Base-by-base conservation (phyloP, 495 filamentous ascomycete species). In the Hypoxylon subgilvum region DNA sequence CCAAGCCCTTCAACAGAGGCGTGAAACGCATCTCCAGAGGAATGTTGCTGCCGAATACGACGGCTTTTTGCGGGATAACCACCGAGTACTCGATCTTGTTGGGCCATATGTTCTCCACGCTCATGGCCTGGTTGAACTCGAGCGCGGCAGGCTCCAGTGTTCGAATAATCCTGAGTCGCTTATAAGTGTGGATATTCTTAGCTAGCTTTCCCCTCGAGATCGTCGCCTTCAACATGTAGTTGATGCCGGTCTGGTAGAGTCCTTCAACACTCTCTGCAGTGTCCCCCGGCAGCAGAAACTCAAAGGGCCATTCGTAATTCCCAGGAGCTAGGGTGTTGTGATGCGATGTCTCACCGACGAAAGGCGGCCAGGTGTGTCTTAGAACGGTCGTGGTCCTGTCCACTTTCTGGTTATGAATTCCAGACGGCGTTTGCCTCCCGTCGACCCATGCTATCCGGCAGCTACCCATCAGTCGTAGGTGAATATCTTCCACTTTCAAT, bases 31-130 rank as follows among this genome's bases (percentile, higher is more conserved):
- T 90, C 50, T 93, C 85, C 21, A 96, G 75, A 9, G 85, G 84
- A 35, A 97, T 84, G 13, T 79, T 79, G 12, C 90, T 95, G 30
- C 94, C 94, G 61, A 96, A 96, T 6, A 96, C 86, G 50, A 94
- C 86, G 0, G 92, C 93, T 66, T 95, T 96, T 47, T 87, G 90
- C 2, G 94, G 92, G 6, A 92, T 86, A 54, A 86, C 85, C 52
- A 98, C 88, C 5, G 88, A 88, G 70, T 97, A 97, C 66, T 94
- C 86, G 64, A 97, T 83, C 77, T 98, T 98, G 72, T 92, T 89
- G 8, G 89, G 84, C 94, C 94, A 98, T 49, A 94, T 83, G 65
- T 96, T 96, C 70, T 96, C 89, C 45, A 96, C 86, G n/a, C 87
- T 91, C 90, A 92, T 92, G 8, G 88, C 88, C 68, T 94, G 89